A percentile compares a stretch with the other conserved stretches of the same genome.
These are phyloP conservation scores for Cryptosporidium sp. DNA, from an alignment of 169 alveolate genomes.

Conservation along the genomic window DNA sequence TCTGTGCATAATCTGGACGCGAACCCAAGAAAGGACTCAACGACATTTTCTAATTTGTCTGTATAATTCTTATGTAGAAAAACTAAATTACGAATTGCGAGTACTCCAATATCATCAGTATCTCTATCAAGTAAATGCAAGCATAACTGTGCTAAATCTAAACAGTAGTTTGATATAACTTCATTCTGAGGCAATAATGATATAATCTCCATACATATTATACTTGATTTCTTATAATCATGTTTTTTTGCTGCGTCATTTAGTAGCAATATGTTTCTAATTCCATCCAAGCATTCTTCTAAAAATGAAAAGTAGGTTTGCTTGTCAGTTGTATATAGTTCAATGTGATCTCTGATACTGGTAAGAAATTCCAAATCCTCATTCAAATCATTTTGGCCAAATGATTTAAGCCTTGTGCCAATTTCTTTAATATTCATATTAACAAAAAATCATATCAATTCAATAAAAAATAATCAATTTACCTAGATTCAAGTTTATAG, in stretches of 20 bases:
- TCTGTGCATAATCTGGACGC: constrained; percentile 72
- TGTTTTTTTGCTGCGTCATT: constrained; percentile 11
- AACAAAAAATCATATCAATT: constrained; percentile 8
- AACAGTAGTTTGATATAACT: constrained; percentile 51
- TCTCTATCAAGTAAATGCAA: constrained; percentile 67
- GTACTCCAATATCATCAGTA: constrained; percentile 60
- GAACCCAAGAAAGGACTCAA: constrained; percentile 70
- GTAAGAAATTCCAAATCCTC: constrained; percentile 62
- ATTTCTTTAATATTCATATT: constrained; percentile 65
- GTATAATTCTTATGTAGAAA: constrained; percentile 64
- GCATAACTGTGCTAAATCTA: constrained; percentile 66
- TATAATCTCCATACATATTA: constrained; percentile 66
- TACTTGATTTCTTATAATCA: constrained; percentile 49
- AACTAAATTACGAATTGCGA: constrained; percentile 72
- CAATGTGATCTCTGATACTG: constrained; percentile 53
- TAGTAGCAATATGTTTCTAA: constrained; percentile 45
- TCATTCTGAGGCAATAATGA: constrained; percentile 66
- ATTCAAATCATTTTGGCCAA: constrained; percentile 31
- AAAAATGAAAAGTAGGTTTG: constrained; percentile 15
- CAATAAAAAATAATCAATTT: background rate
- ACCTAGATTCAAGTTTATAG: background rate
- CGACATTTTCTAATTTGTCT: constrained; percentile 31
- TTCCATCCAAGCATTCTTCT: constrained; percentile 53
- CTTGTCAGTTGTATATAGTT: constrained; percentile 27
- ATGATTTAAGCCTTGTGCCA: constrained; percentile 61